Percentiles rank a stretch among this genome's conserved stretches.
Conservation (phyloP, 495 filamentous ascomycete genomes). For the Podospora sp. region DNA sequence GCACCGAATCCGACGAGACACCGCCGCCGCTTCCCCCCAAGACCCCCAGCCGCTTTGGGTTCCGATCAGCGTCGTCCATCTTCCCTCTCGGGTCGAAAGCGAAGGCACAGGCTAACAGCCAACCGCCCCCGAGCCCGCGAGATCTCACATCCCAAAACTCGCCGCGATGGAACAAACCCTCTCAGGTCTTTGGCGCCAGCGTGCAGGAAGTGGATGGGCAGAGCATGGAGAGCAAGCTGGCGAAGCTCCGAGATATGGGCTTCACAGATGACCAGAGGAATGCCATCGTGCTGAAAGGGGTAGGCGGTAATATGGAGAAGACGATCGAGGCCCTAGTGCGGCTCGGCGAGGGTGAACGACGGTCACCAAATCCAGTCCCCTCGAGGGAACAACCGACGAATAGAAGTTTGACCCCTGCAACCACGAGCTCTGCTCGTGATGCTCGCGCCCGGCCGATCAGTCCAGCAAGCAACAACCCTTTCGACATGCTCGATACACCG, state of each 20-base stretch:
- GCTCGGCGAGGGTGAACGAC: conserved; percentile 66
- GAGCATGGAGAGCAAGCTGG: conserved; percentile 69
- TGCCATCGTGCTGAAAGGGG: conserved; percentile 71
- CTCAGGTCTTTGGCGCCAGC: conserved; percentile 68
- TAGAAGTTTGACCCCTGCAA: conserved; percentile 48
- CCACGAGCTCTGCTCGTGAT: conserved; percentile 33
- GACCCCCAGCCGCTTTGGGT: conserved; percentile 72
- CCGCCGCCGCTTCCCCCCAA: conserved; percentile 88
- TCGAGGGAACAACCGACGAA: conserved; percentile 40
- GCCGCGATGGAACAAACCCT: conserved; percentile 58
- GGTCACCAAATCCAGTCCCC: conserved; percentile 45
- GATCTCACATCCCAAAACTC: conserved; percentile 28
- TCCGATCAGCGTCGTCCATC: conserved; percentile 75
- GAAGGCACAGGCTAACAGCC: conserved; percentile 31
- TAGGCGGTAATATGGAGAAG: conserved; percentile 81
- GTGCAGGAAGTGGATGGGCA: conserved; percentile 51
- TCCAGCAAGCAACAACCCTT: conserved; percentile 66
- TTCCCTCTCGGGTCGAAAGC: conserved; percentile 53
- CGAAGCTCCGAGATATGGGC: conserved; percentile 84
- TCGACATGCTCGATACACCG: conserved; percentile 56
- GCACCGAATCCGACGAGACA: conserved; percentile 52
- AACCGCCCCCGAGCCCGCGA: conserved; percentile 33
- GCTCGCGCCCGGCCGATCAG: conserved; percentile 37
- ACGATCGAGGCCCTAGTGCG: conserved; percentile 80
- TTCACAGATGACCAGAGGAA: conserved; percentile 85